phyloP scores from a whole-genome alignment of 306 rosid genomes.

The Inga leiocalycina region DNA sequence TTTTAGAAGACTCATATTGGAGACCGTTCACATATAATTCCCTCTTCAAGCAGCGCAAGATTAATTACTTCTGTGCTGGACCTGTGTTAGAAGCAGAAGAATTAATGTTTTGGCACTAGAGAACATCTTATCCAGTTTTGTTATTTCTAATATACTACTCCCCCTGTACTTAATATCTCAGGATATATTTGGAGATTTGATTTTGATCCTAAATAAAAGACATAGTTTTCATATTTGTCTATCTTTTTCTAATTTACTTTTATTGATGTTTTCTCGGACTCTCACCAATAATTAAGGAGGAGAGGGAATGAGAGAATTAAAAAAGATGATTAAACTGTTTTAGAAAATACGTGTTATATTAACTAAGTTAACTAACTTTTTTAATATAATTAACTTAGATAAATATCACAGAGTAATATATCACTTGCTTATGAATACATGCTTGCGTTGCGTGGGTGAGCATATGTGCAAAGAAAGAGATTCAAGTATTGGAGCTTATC shows the following conservation, averaged over 20 bases:
- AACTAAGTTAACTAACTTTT: too few species aligned
- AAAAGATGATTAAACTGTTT: too few species aligned
- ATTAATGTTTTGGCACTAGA: constrained; percentile 25
- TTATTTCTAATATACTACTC: constrained; percentile 1
- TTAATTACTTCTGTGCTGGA: constrained; percentile 14
- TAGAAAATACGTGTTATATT: too few species aligned
- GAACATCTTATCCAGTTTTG: constrained; percentile 31
- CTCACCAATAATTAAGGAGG: too few species aligned
- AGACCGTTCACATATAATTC: constrained; percentile 28
- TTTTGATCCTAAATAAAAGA: too few species aligned
- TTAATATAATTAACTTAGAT: too few species aligned
- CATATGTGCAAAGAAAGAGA: neutral
- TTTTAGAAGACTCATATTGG: constrained; percentile 21
- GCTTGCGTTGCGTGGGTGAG: neutral
- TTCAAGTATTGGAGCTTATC: too few species aligned
- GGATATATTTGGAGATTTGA: too few species aligned
- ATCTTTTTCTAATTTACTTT: constrained; percentile 20
- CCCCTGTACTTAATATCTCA: too few species aligned
- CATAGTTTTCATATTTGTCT: too few species aligned
- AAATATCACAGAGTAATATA: too few species aligned
- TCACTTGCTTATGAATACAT: neutral
- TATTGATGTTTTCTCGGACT: too few species aligned
- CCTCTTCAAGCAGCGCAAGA: constrained; percentile 26
- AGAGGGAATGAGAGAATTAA: neutral
- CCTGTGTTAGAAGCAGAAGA: constrained; percentile 40